Base-by-base conservation (phyloP, 2,329 filamentous ascomycete species). In the Diaporthe caulivora region DNA sequence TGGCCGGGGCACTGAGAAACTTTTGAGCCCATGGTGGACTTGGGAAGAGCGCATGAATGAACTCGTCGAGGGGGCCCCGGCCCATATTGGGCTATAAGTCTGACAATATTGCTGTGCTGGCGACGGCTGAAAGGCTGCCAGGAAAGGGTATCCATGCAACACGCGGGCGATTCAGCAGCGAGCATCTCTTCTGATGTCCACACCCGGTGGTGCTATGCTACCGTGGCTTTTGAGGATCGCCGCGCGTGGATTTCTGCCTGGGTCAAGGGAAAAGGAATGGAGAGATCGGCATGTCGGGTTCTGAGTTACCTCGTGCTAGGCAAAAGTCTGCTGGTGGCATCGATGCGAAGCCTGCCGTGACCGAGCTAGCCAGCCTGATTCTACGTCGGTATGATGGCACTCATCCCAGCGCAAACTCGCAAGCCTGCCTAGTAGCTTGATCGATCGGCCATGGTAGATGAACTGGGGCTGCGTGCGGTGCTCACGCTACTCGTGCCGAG, bases 61-160 rank as follows among this genome's bases (percentile, higher is more conserved):
- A 69, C 29, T 51, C 31, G 40, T 49, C 17, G 54, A 69, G 70
- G 72, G 70, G 37, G 24, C 21, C 51, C 68, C 24, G 65, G 49
- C 42, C 37, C 37, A 69, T 18, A 34, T n/a, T 37, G 24, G 60
- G 60, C 62, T 72, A 74, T 74, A 74, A 44, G 42, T 62, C 62
- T 13, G 13, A 24, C 29, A 58, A 64, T 72, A 74, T 69, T 24
- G 62, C 54, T 69, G 69, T 37, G 69, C 49, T 72, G 72, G 72
- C 53, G 53, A 37, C 34, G 37, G 60, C 26, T 29, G 62, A 67
- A 67, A 31, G 62, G 47, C 44, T 31, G 62, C 58, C 37, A 47
- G 26, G 37, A 40, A 57, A 47, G 72, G 70, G 55, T 21, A n/a
- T 18, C 70, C 72, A 67, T 73, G 72, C 29, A 37, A 40, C 11